phyloP scores from a whole-genome alignment of 2,329 filamentous ascomycete species.

The Claviceps humidiphila region DNA sequence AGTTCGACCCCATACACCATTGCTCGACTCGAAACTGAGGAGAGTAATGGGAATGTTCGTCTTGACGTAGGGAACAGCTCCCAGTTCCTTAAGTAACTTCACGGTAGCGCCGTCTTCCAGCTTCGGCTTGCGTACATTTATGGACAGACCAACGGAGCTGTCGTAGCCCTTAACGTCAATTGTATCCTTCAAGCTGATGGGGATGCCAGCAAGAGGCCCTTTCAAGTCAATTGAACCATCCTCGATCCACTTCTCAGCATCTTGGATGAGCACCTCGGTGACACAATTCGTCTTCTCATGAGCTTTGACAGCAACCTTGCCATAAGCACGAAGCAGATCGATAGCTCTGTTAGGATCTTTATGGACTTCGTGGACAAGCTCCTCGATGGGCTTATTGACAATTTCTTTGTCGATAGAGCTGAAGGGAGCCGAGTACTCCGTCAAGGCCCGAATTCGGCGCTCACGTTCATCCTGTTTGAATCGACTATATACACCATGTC shows the following conservation, averaged over 20 bases:
- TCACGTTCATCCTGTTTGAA: conserved; percentile 68
- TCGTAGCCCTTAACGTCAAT: conserved; percentile 76
- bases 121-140: conserved; percentile 54
- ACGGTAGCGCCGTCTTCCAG: conserved; percentile 58
- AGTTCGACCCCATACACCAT: conserved; percentile 67
- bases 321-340: conserved; percentile 72
- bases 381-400: conserved; percentile 59
- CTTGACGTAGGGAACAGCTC: conserved; percentile 85
- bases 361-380: conserved; percentile 68
- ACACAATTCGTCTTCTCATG: conserved; percentile 81
- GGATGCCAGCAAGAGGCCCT: conserved; percentile 76
- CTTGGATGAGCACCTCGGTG: conserved; percentile 71
- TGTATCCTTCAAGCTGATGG: conserved; percentile 71
- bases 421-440: conserved; percentile 52
- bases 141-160: conserved; percentile 66
- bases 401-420: conserved; percentile 51
- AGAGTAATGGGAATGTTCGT: conserved; percentile 81
- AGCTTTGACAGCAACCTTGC: conserved; percentile 71
- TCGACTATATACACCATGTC: conserved; percentile 34
- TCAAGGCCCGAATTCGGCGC: conserved; percentile 53
- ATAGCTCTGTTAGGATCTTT: conserved; percentile 50
- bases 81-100: conserved; percentile 69
- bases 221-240: conserved; percentile 52
- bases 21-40: conserved; percentile 70
- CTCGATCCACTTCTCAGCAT: conserved; percentile 59